These are phyloP conservation scores for Clavariopsis aquatica DNA, from an alignment of 495 filamentous ascomycete species.

Conservation along the genomic window DNA sequence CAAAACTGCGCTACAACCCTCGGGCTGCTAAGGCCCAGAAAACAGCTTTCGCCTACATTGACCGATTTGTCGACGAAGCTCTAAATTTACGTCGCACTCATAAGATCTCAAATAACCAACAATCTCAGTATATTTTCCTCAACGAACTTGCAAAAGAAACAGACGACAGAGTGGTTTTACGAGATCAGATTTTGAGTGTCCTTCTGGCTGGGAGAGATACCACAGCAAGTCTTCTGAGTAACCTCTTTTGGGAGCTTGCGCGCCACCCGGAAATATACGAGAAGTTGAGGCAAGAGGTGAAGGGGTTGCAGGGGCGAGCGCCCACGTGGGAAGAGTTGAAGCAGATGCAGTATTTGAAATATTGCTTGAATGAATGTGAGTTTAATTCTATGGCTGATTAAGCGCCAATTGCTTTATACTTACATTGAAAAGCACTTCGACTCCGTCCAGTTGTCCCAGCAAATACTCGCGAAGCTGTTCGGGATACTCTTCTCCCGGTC, in stretches of 20 bases:
- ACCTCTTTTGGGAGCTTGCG: neutral
- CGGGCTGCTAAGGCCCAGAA: no score
- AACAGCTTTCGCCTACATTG: no score
- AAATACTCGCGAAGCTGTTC: conserved; percentile 25
- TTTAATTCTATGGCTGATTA: neutral
- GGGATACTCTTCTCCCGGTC: conserved; percentile 28
- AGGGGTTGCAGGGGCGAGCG: neutral
- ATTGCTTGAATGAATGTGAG: neutral
- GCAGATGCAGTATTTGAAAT: neutral
- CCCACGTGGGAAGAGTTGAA: neutral
- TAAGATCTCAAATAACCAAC: no score
- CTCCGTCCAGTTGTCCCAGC: conserved; percentile 42
- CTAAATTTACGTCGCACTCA: no score
- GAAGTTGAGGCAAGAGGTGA: neutral
- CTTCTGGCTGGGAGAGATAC: conserved; percentile 66
- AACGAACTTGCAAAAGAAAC: conserved; percentile 51
- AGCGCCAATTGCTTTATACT: no score
- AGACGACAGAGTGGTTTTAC: conserved; percentile 52
- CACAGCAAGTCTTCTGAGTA: conserved; percentile 54
- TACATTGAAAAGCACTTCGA: conserved; percentile 45
- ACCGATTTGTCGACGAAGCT: neutral
- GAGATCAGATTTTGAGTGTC: conserved; percentile 58
- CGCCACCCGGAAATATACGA: neutral
- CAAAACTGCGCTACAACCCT: no score
- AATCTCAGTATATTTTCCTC: conserved; percentile 46